Conservation (phyloP, 768 basidiomycete species). For the Suillus alpinus region DNA sequence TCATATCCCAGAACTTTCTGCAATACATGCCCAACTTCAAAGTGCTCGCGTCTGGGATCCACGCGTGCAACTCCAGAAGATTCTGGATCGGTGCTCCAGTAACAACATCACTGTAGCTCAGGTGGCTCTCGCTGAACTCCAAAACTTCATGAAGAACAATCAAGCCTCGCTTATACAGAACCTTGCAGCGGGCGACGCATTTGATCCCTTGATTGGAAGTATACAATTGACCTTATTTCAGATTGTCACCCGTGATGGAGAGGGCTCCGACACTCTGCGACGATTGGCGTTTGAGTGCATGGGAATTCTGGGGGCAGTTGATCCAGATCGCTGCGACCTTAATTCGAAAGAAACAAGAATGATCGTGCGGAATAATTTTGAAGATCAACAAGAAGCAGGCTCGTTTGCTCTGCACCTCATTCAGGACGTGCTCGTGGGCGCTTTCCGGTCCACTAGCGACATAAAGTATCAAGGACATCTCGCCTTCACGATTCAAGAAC, state of each 20-base stretch:
- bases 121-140: slow-evolving; percentile 76
- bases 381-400: slow-evolving; percentile 71
- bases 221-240: slow-evolving; percentile 65
- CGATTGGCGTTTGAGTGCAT: slow-evolving; percentile 85
- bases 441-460: slow-evolving; percentile 92
- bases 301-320: slow-evolving; percentile 88
- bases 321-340: slow-evolving; percentile 89
- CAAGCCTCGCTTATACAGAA: slow-evolving; percentile 52
- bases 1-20: slow-evolving; percentile 61
- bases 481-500: slow-evolving; percentile 89
- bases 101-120: slow-evolving; percentile 79
- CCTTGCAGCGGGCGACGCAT: slow-evolving; percentile 81
- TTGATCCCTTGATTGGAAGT: slow-evolving; percentile 71
- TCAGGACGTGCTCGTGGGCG: slow-evolving; percentile 78
- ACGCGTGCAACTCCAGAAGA: slow-evolving; percentile 53
- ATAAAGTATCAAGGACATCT: slow-evolving; percentile 87
- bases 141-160: slow-evolving; percentile 52
- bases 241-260: slow-evolving; percentile 76
- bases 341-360: slow-evolving; percentile 55
- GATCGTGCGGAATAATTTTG: slow-evolving; percentile 78
- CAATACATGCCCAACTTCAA: slow-evolving; percentile 41
- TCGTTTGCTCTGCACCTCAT: slow-evolving; percentile 86
- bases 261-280: slow-evolving; percentile 64
- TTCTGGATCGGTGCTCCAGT: slow-evolving; percentile 71
- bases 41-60: slow-evolving; percentile 52